These are phyloP conservation scores for Leucocoprinus sp. DNA, from an alignment of 768 basidiomycete species.

Conservation along the genomic window DNA sequence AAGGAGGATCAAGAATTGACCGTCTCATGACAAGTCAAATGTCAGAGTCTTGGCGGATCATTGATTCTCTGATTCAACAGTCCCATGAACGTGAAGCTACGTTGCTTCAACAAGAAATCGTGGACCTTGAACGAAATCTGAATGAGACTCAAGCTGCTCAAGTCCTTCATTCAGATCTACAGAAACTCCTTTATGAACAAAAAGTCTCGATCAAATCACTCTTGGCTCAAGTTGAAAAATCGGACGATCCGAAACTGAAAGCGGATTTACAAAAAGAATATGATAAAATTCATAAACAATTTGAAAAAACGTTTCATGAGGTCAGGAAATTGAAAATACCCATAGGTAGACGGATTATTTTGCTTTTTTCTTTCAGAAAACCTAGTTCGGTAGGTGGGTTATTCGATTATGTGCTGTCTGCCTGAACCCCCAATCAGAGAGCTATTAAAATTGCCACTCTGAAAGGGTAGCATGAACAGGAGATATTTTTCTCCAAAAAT, in stretches of 20 bases:
- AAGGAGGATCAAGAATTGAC: slow-evolving; percentile 26
- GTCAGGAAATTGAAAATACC: slow-evolving; percentile 11
- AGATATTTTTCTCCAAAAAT: no score
- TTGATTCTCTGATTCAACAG: slow-evolving; percentile 15
- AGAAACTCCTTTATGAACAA: slow-evolving; percentile 20
- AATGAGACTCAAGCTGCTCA: slow-evolving; percentile 19
- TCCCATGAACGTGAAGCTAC: slow-evolving; percentile 11
- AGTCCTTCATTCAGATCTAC: slow-evolving; percentile 15
- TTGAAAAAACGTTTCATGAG: slow-evolving; percentile 15
- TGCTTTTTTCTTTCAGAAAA: slow-evolving; percentile 4
- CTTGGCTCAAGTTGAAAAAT: slow-evolving; percentile 7
- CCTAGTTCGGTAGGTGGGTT: neutral
- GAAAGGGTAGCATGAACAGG: no score
- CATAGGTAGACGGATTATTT: slow-evolving; percentile 2
- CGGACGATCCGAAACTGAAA: slow-evolving; percentile 2
- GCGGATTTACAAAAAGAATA: slow-evolving; percentile 9
- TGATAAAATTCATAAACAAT: slow-evolving; percentile 9
- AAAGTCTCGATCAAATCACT: slow-evolving; percentile 9
- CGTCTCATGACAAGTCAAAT: slow-evolving; percentile 16
- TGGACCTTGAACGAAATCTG: slow-evolving; percentile 16
- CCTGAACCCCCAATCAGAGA: neutral
- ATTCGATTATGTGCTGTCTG: neutral
- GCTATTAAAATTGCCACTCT: neutral
- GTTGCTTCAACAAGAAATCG: slow-evolving; percentile 20
- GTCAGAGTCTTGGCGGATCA: slow-evolving; percentile 20